A percentile compares a stretch with the other conserved stretches of the same genome.
These are phyloP conservation scores for Teunomyces stri DNA, from an alignment of 805 yeast genomes.

Conservation along the genomic window DNA sequence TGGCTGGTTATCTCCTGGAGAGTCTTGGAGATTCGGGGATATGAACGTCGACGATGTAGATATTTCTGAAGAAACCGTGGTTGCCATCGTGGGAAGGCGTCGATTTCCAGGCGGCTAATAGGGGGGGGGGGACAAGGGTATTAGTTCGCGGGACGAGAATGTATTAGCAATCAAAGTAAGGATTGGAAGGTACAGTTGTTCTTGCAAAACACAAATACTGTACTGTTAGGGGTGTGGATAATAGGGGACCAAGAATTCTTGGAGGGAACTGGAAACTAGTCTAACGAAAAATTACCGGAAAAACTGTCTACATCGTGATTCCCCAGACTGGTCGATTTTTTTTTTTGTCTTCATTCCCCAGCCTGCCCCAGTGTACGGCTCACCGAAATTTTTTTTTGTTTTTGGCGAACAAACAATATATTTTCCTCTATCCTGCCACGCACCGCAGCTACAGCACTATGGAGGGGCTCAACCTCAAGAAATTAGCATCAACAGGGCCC, in stretches of 20 bases:
- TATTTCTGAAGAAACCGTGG: background rate
- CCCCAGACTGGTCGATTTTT: background rate
- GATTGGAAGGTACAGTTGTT: background rate
- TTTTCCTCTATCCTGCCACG: background rate
- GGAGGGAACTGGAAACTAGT: background rate
- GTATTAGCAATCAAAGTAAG: background rate
- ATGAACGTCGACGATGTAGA: background rate
- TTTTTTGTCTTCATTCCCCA: conserved; percentile 1
- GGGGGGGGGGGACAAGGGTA: background rate
- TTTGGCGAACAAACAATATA: background rate
- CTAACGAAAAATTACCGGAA: conserved; percentile 1
- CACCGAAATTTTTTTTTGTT: background rate
- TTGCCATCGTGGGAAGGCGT: background rate
- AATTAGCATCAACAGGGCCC: background rate
- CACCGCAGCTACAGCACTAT: background rate
- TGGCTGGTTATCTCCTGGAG: conserved; percentile 18
- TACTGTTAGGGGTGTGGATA: background rate
- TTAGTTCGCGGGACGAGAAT: background rate
- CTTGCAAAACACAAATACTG: background rate
- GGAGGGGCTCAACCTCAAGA: background rate
- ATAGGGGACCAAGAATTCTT: background rate
- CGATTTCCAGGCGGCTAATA: background rate
- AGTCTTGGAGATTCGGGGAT: background rate
- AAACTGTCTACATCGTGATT: background rate
- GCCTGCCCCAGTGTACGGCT: conserved; percentile 1